Evolutionary conservation across 1,284 basidiomycete species (phyloP), one percentile per base, ranked within the genome.

Genomic region (Stygiomarasmius scandens): DNA sequence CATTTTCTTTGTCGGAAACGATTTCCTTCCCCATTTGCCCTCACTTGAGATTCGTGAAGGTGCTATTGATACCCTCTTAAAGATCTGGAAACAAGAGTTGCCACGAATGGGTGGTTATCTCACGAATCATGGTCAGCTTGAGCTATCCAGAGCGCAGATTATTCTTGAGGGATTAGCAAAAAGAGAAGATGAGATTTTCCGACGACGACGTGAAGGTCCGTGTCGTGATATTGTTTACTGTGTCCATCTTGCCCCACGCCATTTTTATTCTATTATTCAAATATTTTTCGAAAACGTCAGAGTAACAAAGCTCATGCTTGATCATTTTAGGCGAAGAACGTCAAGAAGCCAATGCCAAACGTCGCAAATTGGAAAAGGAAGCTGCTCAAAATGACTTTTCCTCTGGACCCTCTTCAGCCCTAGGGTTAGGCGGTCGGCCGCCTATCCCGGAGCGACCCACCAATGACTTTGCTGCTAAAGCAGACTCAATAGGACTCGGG

Each of bases 1-100:
- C 68, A 98, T 98, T 69, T 98, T 99, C 85, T 98, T 99, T 74
- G 96, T 99, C 69, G 97, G 97, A 66, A 99, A 99, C 80, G 97
- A 99, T 78, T 99, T 99, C 81, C 81, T 99, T 69, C 97, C 97
- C 16, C 97, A 99, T 77, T 80, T 99, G 60, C 97, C 97, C 22
- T 94, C 91, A 59, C 86, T 99, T 78, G 97, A 99, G 81, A 99
- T 99, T 71, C 87, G 97, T 67, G 97, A 99, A 78, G 97, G 96
- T 57, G 97, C 96, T 27, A 98, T 99, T 78, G 97, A 99, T 79
- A 95, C 91, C 53, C 79, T 99, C 59, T 78, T 99, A 68, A 90
- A 85, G 72, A 98, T 99, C 58, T 99, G 97, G 97, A 95, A 93
- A 76, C 81, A 83, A 72, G 93, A 96, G 71, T 78, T 99, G 43